Evolutionary conservation across 2,329 filamentous ascomycete genomes (phyloP).

Genomic region (Albifimbria verrucaria): DNA sequence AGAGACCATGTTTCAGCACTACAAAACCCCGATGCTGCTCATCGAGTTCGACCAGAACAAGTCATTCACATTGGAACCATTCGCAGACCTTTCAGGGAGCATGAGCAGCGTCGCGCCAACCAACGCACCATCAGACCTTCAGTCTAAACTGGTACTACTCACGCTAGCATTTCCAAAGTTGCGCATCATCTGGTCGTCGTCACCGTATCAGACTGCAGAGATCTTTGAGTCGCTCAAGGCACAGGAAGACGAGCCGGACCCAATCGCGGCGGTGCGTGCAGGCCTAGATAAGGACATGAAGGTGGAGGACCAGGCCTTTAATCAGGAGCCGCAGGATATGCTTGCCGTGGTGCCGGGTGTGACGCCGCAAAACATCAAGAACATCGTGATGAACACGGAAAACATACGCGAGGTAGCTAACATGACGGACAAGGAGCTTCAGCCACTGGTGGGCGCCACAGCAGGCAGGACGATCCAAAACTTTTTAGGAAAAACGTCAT

Average conservation of each 20-base stretch:
- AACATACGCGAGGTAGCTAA: constrained; percentile 83
- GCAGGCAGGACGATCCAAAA: constrained; percentile 70
- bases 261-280: constrained; percentile 77
- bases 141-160: constrained; percentile 87
- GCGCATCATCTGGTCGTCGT: constrained; percentile 89
- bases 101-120: constrained; percentile 60
- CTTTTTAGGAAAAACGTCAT: constrained; percentile 74
- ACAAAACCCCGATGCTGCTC: constrained; percentile 83
- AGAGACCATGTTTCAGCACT: constrained; percentile 92
- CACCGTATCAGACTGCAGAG: constrained; percentile 93
- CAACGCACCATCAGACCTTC: constrained; percentile 66
- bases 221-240: constrained; percentile 94
- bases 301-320: constrained; percentile 70
- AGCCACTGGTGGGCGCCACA: constrained; percentile 72
- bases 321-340: constrained; percentile 87
- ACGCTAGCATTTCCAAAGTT: constrained; percentile 88
- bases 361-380: constrained; percentile 72
- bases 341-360: constrained; percentile 80
- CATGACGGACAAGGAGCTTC: constrained; percentile 71
- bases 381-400: constrained; percentile 67
- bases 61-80: constrained; percentile 87
- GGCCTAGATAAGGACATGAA: constrained; percentile 60
- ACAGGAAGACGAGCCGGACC: constrained; percentile 85
- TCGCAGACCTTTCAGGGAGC: constrained; percentile 64
- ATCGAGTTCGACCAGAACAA: constrained; percentile 99